Base-by-base conservation (phyloP, 176 grass and related monocot genomes). In the Paspalum notatum region DNA sequence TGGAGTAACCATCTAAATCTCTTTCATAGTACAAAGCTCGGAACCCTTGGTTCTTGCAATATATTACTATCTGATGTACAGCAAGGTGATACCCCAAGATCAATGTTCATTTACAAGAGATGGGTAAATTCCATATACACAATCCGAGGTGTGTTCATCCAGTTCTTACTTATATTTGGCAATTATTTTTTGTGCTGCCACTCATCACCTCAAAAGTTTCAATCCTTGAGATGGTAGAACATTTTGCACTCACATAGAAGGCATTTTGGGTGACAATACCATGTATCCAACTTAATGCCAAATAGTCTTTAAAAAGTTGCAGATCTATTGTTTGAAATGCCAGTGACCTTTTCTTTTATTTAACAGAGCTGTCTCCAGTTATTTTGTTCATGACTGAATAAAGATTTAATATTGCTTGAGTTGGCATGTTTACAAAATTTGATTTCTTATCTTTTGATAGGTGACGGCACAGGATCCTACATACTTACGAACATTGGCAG, bases 31-130 rank as follows among this genome's bases (percentile, higher is more conserved):
- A 48, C 71, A 87, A 98, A 86, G 70, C 76, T 93, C 0, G 64
- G 89, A 84, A 27, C 61, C 21, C 32, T 78, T 80, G 83, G 83
- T 51, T 91, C 71, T 62, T 95, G 96, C 86, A 89, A 61, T 69
- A 72, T 98, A 71, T 86, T 95, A 68, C 68, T 95, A 12, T 94
- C 86, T 77, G 90, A 98, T 80, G 85, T 91, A 82, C 90, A 91
- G 76, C 88, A 95, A 89, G 90, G 92, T 44, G 88, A 98, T 41
- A 90, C 16, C 61, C 92, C 86, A 52, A 88, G 92, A 75, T 82
- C 77, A 2, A 3, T 98, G 47, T 98, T 98, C 82, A 95, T 98
- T 69, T 95, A 98, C 53, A 93, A 93, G 67, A 91, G 96, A 91
- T 98, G 92, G 96, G 81, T 89, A 71, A 75, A 84, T 26, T 91